phyloP scores from a whole-genome alignment of 2,329 filamentous ascomycete species.

The Ceratocystis cacaofunesta region DNA sequence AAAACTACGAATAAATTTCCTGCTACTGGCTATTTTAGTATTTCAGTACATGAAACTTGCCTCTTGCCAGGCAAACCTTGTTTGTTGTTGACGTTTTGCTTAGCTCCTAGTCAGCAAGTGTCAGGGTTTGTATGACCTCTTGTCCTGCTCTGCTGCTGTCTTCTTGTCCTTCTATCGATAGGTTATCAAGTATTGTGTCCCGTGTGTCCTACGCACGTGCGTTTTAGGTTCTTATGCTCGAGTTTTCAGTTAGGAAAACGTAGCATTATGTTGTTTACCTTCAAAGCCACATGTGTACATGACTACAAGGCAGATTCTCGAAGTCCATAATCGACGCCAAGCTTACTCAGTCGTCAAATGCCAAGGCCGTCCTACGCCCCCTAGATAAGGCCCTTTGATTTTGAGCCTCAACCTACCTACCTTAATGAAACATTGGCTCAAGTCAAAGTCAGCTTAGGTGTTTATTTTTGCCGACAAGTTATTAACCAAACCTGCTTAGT shows the following conservation, averaged over 20 bases:
- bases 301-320: background rate
- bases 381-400: conserved; percentile 4
- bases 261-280: too few relatives aligned
- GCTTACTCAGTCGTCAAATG: background rate
- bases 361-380: conserved; percentile 7
- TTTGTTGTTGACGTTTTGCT: background rate
- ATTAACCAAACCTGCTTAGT: background rate
- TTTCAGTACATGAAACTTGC: background rate
- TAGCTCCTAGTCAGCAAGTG: background rate
- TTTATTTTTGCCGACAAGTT: background rate
- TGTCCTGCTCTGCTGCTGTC: background rate
- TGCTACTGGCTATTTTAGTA: background rate
- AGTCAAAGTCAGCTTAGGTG: background rate
- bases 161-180: too few relatives aligned
- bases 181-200: background rate
- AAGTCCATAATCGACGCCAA: background rate
- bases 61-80: background rate
- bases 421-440: conserved; percentile 8
- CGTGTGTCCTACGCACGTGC: conserved; percentile 1
- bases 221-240: background rate
- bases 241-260: background rate
- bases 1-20: background rate
- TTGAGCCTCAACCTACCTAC: conserved; percentile 9
- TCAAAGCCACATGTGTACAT: background rate
- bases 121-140: background rate